Evolutionary conservation across 106 monocot species (phyloP).

Genomic region (Cymbidium sinense): DNA sequence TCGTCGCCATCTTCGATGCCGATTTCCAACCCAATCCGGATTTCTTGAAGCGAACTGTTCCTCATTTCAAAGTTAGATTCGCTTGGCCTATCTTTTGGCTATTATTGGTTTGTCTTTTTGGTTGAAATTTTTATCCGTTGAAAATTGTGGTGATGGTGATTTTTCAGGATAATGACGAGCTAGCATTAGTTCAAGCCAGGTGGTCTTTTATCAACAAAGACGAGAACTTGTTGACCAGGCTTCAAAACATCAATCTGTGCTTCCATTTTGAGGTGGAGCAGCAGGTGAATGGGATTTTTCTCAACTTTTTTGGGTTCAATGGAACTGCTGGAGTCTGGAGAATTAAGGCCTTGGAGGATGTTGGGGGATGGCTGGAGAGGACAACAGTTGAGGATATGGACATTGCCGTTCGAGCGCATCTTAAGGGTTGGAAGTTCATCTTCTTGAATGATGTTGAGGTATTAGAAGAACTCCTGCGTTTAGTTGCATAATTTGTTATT

Average conservation of each 20-base stretch:
- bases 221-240: constrained; percentile 87
- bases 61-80: constrained; percentile 69
- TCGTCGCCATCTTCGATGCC: constrained; percentile 92
- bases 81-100: too few species aligned
- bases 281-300: constrained; percentile 86
- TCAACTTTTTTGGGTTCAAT: constrained; percentile 98
- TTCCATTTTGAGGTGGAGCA: constrained; percentile 99
- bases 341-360: constrained; percentile 85
- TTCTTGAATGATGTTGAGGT: constrained; percentile 98
- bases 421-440: constrained; percentile 91
- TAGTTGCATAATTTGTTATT: background rate
- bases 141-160: background rate
- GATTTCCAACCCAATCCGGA: constrained; percentile 85
- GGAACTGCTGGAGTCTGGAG: constrained; percentile 98
- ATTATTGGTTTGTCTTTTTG: too few species aligned
- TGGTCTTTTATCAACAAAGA: constrained; percentile 99
- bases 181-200: constrained; percentile 82
- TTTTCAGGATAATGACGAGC: constrained; percentile 71
- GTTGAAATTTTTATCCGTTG: too few species aligned
- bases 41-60: constrained; percentile 77
- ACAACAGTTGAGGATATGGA: constrained; percentile 41
- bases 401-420: constrained; percentile 20
- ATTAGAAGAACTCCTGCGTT: background rate
- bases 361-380: constrained; percentile 92
- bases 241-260: constrained; percentile 96